These are phyloP conservation scores for Hygrophorus russula DNA, from an alignment of 768 basidiomycete genomes.

Conservation along the genomic window DNA sequence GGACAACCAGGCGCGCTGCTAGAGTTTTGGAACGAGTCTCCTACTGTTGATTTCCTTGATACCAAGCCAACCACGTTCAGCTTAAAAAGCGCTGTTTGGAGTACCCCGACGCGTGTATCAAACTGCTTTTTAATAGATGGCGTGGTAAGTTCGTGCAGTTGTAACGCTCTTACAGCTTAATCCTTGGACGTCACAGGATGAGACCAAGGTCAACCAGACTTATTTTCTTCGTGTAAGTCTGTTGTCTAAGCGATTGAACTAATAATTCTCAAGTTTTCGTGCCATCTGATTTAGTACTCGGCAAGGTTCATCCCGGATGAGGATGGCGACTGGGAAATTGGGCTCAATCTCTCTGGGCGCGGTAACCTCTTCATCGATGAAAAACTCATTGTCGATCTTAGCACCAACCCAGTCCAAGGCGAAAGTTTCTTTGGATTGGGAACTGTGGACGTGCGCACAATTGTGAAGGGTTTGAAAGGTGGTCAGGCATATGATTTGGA, in stretches of 20 bases:
- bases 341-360: conserved; percentile 29
- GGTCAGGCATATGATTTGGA: conserved; percentile 30
- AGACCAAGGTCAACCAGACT: conserved; percentile 6
- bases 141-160: neutral
- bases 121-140: conserved; percentile 7
- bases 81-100: conserved; percentile 2
- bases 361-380: conserved; percentile 43
- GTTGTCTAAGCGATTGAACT: neutral
- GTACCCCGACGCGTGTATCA: neutral
- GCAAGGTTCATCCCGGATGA: conserved; percentile 39
- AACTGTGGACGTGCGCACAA: conserved; percentile 24
- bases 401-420: conserved; percentile 24
- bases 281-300: conserved; percentile 19
- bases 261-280: neutral
- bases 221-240: conserved; percentile 5
- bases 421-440: conserved; percentile 33
- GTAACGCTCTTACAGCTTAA: too few species aligned
- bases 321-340: conserved; percentile 40
- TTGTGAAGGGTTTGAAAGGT: conserved; percentile 27
- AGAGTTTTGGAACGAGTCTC: conserved; percentile 9
- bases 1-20: conserved; percentile 42
- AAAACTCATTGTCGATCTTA: conserved; percentile 33
- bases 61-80: neutral
- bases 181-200: conserved; percentile 1
- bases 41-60: conserved; percentile 33